Evolutionary conservation across 768 basidiomycete genomes (phyloP).

Genomic region (Lyophyllum semitale): DNA sequence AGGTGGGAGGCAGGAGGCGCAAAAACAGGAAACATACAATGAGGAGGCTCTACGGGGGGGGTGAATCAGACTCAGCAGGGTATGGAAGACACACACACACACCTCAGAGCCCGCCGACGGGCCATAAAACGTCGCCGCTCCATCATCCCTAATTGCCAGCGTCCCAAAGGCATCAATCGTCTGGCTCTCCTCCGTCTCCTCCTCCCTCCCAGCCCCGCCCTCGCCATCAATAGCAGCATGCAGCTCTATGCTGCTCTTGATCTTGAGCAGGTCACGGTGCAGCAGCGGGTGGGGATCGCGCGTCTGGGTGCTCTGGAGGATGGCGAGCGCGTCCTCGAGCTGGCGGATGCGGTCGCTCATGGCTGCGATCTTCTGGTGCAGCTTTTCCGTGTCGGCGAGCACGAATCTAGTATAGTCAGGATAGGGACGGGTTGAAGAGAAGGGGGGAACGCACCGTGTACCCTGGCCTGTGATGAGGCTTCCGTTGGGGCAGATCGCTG

Average conservation of each 20-base stretch:
- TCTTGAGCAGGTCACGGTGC: constrained; percentile 56
- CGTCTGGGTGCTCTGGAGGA: constrained; percentile 51
- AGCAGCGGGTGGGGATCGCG: constrained; percentile 62
- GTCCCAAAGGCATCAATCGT: constrained; percentile 73
- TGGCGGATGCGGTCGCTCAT: constrained; percentile 75
- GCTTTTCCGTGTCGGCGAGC: constrained; percentile 68
- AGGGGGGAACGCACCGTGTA: constrained; percentile 52
- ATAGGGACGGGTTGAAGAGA: constrained; percentile 2
- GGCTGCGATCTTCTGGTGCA: constrained; percentile 65
- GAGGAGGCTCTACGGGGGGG: constrained; percentile 45
- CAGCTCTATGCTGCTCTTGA: constrained; percentile 71
- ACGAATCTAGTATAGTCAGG: constrained; percentile 50
- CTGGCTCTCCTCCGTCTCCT: constrained; percentile 41
- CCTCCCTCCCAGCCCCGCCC: constrained; percentile 25
- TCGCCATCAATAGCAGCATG: constrained; percentile 56
- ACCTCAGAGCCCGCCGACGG: constrained; percentile 76
- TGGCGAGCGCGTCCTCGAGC: constrained; percentile 67
- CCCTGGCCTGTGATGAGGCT: constrained; percentile 78
- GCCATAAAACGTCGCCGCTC: constrained; percentile 71
- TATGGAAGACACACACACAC: constrained; percentile 21
- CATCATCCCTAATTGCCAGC: constrained; percentile 67
- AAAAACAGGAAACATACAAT: constrained; percentile 42
- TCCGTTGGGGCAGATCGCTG: constrained; percentile 78
- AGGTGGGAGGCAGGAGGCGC: not conserved
- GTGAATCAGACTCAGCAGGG: not conserved